A percentile compares a stretch with the other conserved stretches of the same genome.
phyloP scores from a whole-genome alignment of 495 filamentous ascomycete species.

The Aspergillus cristatus region DNA sequence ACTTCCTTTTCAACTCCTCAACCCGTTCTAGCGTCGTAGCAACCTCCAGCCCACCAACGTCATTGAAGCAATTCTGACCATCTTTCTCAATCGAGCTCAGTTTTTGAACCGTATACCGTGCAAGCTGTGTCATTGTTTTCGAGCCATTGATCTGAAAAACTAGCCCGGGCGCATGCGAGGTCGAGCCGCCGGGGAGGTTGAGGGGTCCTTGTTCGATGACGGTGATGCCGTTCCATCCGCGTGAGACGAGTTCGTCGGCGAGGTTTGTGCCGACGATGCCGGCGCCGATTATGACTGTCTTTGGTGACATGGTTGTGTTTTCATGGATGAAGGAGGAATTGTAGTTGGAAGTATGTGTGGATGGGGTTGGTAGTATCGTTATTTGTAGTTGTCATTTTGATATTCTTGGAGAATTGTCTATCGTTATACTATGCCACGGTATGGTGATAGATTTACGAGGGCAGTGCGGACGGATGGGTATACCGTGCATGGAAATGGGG shows the following conservation, averaged over 20 bases:
- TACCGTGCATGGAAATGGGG: slow-evolving; percentile 8
- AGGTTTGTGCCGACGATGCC: slow-evolving; percentile 46
- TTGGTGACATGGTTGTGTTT: too few relatives aligned
- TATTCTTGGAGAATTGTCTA: too few relatives aligned
- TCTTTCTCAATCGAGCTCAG: slow-evolving; percentile 32
- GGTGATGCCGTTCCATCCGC: slow-evolving; percentile 43
- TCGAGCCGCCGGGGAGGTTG: slow-evolving; percentile 42
- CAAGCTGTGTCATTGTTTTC: slow-evolving; percentile 41
- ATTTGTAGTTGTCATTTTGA: too few relatives aligned
- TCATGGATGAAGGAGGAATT: too few relatives aligned
- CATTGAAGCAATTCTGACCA: slow-evolving; percentile 38
- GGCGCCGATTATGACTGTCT: slow-evolving; percentile 44
- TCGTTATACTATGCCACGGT: too few relatives aligned
- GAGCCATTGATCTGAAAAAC: slow-evolving; percentile 42
- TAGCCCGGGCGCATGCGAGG: slow-evolving; percentile 43
- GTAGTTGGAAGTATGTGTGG: too few relatives aligned
- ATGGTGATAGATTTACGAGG: too few relatives aligned
- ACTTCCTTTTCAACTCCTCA: slow-evolving; percentile 42
- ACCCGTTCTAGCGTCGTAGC: slow-evolving; percentile 40
- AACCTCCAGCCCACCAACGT: slow-evolving; percentile 41
- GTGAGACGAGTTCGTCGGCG: slow-evolving; percentile 42
- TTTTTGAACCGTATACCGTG: slow-evolving; percentile 41
- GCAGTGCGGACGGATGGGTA: slow-evolving; percentile 10
- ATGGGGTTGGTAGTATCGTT: too few relatives aligned
- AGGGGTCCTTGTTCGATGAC: slow-evolving; percentile 45